Evolutionary conservation across 1,284 basidiomycete genomes (phyloP), one percentile per base, ranked within the genome.

Genomic region (Naganishia sp.): DNA sequence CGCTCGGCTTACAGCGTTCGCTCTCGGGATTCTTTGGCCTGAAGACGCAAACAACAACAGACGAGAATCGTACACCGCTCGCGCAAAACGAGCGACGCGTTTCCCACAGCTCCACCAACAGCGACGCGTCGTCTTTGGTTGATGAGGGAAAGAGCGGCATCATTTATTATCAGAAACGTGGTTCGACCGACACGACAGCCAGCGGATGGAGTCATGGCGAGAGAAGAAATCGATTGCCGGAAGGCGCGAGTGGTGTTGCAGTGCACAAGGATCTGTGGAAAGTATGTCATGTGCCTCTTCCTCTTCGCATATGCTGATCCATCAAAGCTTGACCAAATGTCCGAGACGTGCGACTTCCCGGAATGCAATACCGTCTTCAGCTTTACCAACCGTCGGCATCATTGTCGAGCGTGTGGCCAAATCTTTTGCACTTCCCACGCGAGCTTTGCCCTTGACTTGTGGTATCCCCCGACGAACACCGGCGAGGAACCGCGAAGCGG

Each of bases 191-290:
- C 11, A 42, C 57, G 57, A 23, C 21, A 4, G 59, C 18, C 21
- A 39, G 48, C 28, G 59, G 59, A 21, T 60, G 57, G 57, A 49
- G 33, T 50, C 33, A 21, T 13, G 57, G 57, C 9, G 48, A 61
- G 36, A 61, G 59, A 48, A 52, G 59, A 16, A 48, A 28, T 10
- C 36, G 48, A 16, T 52, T 61, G 18, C 59, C 59, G 21, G 36
- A 25, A 21, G 59, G 59, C 13, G 57, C 65, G 2, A 61, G 53
- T 46, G 65, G 57, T 9, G 39, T 60, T 13, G 65, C 59, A 3
- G 21, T 66, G 52, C 59, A 66, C 39, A 60, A 57, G 44, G 65
- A 66, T 42, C 45, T 66, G n/a, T 66, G 65, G 65, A 66, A 66
- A 59, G 65, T 66, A 15, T 28, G 65, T 50, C 2, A 3, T 11